A percentile compares a stretch with the other conserved stretches of the same genome.
phyloP scores from a whole-genome alignment of 495 filamentous ascomycete species.

The Annulohypoxylon maeteangense region DNA sequence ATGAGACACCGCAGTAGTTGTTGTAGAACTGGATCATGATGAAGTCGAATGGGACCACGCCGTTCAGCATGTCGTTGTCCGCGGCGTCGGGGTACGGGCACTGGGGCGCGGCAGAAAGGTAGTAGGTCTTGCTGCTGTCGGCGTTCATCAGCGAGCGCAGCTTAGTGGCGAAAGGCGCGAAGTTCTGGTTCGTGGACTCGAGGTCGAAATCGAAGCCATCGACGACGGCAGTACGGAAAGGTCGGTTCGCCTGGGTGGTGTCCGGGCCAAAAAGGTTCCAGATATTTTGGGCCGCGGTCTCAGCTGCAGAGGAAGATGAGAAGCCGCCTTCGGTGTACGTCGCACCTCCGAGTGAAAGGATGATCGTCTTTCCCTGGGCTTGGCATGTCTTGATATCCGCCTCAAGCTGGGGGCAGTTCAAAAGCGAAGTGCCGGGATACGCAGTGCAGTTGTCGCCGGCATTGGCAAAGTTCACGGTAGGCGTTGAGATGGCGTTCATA shows the following conservation, averaged over 20 bases:
- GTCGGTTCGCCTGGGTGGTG: slow-evolving; percentile 58
- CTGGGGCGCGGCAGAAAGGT: slow-evolving; percentile 73
- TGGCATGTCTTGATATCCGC: slow-evolving; percentile 74
- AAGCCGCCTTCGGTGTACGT: slow-evolving; percentile 72
- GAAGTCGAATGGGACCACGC: slow-evolving; percentile 67
- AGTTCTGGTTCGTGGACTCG: slow-evolving; percentile 61
- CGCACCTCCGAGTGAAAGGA: slow-evolving; percentile 74
- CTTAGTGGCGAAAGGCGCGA: slow-evolving; percentile 65
- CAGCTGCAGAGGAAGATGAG: slow-evolving; percentile 61
- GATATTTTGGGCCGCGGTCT: slow-evolving; percentile 65
- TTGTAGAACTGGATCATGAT: slow-evolving; percentile 77
- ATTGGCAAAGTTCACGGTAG: slow-evolving; percentile 68
- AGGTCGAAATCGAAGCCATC: slow-evolving; percentile 82
- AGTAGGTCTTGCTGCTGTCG: slow-evolving; percentile 61
- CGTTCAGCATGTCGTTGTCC: slow-evolving; percentile 66
- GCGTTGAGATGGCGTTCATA: slow-evolving; percentile 65
- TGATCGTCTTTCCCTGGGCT: slow-evolving; percentile 69
- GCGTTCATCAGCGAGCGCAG: slow-evolving; percentile 66
- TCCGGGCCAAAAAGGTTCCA: slow-evolving; percentile 75
- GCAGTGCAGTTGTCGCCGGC: slow-evolving; percentile 66
- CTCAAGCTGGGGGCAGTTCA: slow-evolving; percentile 72
- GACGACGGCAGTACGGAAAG: slow-evolving; percentile 70
- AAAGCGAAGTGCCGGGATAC: slow-evolving; percentile 65
- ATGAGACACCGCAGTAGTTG: slow-evolving; percentile 71
- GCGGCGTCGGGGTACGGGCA: slow-evolving; percentile 73